These are phyloP conservation scores for Trametes gibbosa DNA, from an alignment of 768 basidiomycete genomes.

Conservation along the genomic window DNA sequence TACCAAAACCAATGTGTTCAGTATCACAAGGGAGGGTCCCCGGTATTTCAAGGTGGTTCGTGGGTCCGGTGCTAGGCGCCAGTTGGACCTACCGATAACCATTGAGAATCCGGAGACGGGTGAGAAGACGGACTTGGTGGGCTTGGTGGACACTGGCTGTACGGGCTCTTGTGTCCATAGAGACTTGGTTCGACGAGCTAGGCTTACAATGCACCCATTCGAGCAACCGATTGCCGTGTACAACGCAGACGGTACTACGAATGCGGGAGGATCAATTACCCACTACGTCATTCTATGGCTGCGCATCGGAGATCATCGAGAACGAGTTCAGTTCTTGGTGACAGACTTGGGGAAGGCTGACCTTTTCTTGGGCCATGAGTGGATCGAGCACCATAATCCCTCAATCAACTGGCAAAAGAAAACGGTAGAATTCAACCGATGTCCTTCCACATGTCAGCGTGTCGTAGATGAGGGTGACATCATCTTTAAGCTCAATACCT, in stretches of 20 bases:
- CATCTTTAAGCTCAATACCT: constrained; percentile 1
- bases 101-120: constrained; percentile 1
- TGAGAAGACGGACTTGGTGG: constrained; percentile 1
- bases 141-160: constrained; percentile 24
- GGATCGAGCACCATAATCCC: constrained; percentile 22
- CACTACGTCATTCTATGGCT: not conserved
- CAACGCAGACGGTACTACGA: constrained; percentile 17
- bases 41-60: constrained; percentile 5
- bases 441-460: constrained; percentile 1
- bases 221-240: constrained; percentile 8
- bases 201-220: not conserved
- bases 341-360: constrained; percentile 11
- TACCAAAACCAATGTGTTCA: not conserved
- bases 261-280: constrained; percentile 11
- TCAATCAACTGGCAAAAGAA: constrained; percentile 18
- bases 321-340: constrained; percentile 5
- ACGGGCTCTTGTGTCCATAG: constrained; percentile 24
- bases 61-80: constrained; percentile 4
- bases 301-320: constrained; percentile 10
- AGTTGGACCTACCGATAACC: constrained; percentile 14
- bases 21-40: not conserved
- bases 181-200: constrained; percentile 6
- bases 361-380: constrained; percentile 20
- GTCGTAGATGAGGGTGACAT: not conserved
- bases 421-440: constrained; percentile 6